These are phyloP conservation scores for Metschnikowia colocasiae DNA, from an alignment of 805 yeast species.

Conservation along the genomic window DNA sequence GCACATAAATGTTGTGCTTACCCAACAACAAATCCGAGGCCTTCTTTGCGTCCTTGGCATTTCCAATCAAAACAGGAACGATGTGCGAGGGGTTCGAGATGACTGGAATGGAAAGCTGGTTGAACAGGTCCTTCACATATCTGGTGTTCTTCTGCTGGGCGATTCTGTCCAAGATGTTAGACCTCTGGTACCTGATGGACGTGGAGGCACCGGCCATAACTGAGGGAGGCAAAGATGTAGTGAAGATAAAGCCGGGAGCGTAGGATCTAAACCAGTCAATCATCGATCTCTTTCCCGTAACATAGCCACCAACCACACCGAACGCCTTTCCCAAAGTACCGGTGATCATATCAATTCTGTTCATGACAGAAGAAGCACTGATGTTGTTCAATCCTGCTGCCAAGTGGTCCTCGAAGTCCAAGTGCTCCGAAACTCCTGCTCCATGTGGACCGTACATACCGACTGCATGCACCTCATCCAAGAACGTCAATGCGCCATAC, in stretches of 20 bases:
- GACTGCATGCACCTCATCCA: slow-evolving; percentile 98
- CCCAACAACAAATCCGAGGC: slow-evolving; percentile 88
- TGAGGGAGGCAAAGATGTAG: slow-evolving; percentile 96
- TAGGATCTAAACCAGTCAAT: slow-evolving; percentile 95
- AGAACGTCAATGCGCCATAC: slow-evolving; percentile 93
- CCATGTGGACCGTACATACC: slow-evolving; percentile 99
- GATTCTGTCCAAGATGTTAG: slow-evolving; percentile 71
- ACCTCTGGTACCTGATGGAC: slow-evolving; percentile 81
- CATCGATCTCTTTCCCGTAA: slow-evolving; percentile 79
- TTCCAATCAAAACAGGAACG: slow-evolving; percentile 92
- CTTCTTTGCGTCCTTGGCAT: slow-evolving; percentile 84
- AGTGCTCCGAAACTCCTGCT: slow-evolving; percentile 98
- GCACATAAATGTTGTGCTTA: slow-evolving; percentile 87
- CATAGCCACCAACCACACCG: slow-evolving; percentile 97
- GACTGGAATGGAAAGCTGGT: slow-evolving; percentile 80
- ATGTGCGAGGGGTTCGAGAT: slow-evolving; percentile 97
- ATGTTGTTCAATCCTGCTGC: slow-evolving; percentile 51
- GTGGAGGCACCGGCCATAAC: slow-evolving; percentile 93
- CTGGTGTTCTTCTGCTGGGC: slow-evolving; percentile 82
- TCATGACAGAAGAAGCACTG: slow-evolving; percentile 58
- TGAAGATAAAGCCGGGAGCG: slow-evolving; percentile 97
- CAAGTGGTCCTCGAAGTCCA: slow-evolving; percentile 82
- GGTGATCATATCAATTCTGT: slow-evolving; percentile 91
- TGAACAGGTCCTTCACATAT: slow-evolving; percentile 74
- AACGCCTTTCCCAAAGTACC: slow-evolving; percentile 97